phyloP scores from a whole-genome alignment of 768 basidiomycete species.

The Agrocybe praecox region DNA sequence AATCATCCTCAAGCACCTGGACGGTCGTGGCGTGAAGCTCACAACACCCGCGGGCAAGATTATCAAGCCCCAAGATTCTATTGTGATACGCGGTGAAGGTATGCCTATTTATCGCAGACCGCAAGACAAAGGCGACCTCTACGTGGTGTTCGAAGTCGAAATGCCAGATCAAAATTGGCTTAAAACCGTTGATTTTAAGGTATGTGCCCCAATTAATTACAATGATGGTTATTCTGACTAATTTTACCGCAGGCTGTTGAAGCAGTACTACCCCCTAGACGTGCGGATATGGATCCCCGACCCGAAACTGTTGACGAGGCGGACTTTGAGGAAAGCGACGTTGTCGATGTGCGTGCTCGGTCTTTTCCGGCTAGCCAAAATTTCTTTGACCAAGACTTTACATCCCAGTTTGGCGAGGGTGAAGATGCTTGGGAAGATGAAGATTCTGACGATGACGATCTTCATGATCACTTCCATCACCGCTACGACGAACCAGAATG shows the following conservation, averaged over 20 bases:
- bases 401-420: constrained; percentile 72
- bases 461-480: constrained; percentile 18
- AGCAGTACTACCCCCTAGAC: constrained; percentile 75
- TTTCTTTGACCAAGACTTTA: constrained; percentile 80
- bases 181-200: constrained; percentile 59
- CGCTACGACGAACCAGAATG: constrained; percentile 61
- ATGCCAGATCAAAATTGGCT: constrained; percentile 88
- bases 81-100: constrained; percentile 82
- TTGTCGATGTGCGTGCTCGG: constrained; percentile 82
- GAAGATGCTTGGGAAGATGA: constrained; percentile 75
- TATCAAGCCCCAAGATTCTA: constrained; percentile 72
- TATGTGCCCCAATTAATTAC: constrained; percentile 25
- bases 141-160: constrained; percentile 82
- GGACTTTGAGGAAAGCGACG: constrained; percentile 73
- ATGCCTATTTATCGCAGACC: constrained; percentile 80
- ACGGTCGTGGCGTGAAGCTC: constrained; percentile 88
- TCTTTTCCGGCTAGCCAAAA: constrained; percentile 72
- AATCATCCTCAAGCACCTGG: constrained; percentile 88
- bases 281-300: constrained; percentile 68
- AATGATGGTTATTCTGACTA: not conserved
- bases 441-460: constrained; percentile 59
- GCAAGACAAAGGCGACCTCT: constrained; percentile 77
- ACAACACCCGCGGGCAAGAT: constrained; percentile 75
- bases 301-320: constrained; percentile 74
- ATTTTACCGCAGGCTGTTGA: constrained; percentile 53